A percentile compares a stretch with the other conserved stretches of the same genome.
Conservation (phyloP, 371 early-diverging fungal species). For the Mycotypha africana region DNA sequence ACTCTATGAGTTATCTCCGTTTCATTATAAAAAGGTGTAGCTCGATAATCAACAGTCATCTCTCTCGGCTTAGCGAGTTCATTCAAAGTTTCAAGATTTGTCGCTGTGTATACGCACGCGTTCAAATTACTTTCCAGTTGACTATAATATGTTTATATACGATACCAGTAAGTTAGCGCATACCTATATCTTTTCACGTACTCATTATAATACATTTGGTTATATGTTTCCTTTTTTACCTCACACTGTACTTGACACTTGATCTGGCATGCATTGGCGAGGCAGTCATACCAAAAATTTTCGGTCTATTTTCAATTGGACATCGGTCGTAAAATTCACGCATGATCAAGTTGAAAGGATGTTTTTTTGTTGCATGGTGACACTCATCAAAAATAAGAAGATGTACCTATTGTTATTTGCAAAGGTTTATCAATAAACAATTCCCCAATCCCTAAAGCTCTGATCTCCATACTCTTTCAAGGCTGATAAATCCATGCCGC, state of each 20-base stretch:
- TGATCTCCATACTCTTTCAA: constrained; percentile 55
- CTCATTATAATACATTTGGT: no score
- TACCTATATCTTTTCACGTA: background rate
- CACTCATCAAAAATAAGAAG: constrained; percentile 91
- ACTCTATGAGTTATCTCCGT: constrained; percentile 42
- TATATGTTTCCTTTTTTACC: no score
- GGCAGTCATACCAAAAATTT: constrained; percentile 93
- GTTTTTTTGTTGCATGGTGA: constrained; percentile 82
- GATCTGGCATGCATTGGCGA: constrained; percentile 66
- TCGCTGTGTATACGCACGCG: constrained; percentile 59
- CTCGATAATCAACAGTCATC: constrained; percentile 43
- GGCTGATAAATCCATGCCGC: constrained; percentile 58
- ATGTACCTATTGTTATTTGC: constrained; percentile 44
- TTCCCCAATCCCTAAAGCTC: no score
- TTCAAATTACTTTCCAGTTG: constrained; percentile 68
- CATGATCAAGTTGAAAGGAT: constrained; percentile 85
- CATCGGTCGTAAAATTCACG: constrained; percentile 70
- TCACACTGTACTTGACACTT: constrained; percentile 32
- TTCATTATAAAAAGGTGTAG: constrained; percentile 27
- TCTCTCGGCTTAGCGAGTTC: constrained; percentile 46
- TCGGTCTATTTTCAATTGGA: constrained; percentile 52
- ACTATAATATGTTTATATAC: no score
- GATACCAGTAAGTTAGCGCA: no score
- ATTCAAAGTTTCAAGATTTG: constrained; percentile 24
- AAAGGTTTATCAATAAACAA: background rate